Conservation (phyloP, 2,329 filamentous ascomycete species). For the Xylaria hypoxylon region DNA sequence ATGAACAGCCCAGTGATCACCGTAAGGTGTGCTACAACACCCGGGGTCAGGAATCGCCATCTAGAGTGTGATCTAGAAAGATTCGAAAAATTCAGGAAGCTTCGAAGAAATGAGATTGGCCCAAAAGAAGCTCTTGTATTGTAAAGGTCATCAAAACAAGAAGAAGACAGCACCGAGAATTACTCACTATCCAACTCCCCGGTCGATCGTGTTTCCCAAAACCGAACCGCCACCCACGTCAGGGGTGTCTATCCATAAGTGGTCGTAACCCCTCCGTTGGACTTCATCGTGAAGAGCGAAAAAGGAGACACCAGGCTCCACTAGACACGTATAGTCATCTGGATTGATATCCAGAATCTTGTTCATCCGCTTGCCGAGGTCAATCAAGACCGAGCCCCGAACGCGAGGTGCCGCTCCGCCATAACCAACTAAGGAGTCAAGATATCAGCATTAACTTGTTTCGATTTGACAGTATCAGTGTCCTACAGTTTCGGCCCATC, state of each 20-base stretch:
- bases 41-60: too few species aligned
- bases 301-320: slow-evolving; percentile 68
- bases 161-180: too few species aligned
- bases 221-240: slow-evolving; percentile 59
- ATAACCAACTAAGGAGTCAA: slow-evolving; percentile 57
- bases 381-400: slow-evolving; percentile 61
- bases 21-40: slow-evolving; percentile 53
- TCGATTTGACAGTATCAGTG: not conserved
- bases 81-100: slow-evolving; percentile 34
- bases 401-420: slow-evolving; percentile 66
- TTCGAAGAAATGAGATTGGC: too few species aligned
- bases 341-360: slow-evolving; percentile 63
- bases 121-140: too few species aligned
- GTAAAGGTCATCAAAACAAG: too few species aligned
- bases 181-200: too few species aligned
- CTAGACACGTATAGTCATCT: slow-evolving; percentile 61
- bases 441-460: slow-evolving; percentile 14
- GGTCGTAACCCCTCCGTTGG: slow-evolving; percentile 54
- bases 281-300: slow-evolving; percentile 61
- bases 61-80: too few species aligned
- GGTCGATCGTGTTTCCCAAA: slow-evolving; percentile 48
- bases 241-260: slow-evolving; percentile 58
- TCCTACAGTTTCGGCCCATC: slow-evolving; percentile 49
- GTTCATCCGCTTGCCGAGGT: slow-evolving; percentile 66
- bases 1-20: slow-evolving; percentile 57